Conservation (phyloP, 345 rosid genomes). For the Arabidopsis arenosa region DNA sequence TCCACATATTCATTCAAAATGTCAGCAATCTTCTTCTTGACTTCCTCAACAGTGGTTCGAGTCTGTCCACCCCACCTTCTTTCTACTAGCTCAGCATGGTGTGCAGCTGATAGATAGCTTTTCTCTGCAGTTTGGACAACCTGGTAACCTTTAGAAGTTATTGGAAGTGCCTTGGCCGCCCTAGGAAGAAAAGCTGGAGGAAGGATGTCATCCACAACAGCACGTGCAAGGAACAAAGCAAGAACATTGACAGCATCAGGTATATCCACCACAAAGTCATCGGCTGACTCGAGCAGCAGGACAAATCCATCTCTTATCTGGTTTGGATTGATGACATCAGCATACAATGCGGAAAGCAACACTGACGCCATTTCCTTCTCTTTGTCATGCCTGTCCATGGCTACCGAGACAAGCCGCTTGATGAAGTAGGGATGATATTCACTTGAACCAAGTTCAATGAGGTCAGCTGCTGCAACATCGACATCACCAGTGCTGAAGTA, state of each 20-base stretch:
- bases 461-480: slow-evolving; percentile 79
- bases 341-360: slow-evolving; percentile 78
- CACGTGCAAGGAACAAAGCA: slow-evolving; percentile 83
- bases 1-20: slow-evolving; percentile 82
- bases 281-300: slow-evolving; percentile 88
- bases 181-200: slow-evolving; percentile 86
- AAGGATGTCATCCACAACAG: slow-evolving; percentile 88
- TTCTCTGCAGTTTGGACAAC: slow-evolving; percentile 82
- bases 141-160: slow-evolving; percentile 79
- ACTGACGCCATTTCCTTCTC: slow-evolving; percentile 98
- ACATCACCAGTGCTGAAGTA: slow-evolving; percentile 88
- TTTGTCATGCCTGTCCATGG: slow-evolving; percentile 96
- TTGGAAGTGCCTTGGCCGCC: slow-evolving; percentile 73
- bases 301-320: slow-evolving; percentile 90
- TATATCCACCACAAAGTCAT: slow-evolving; percentile 86
- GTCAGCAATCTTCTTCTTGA: slow-evolving; percentile 79
- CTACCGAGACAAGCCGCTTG: slow-evolving; percentile 83
- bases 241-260: slow-evolving; percentile 80
- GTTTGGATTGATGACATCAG: slow-evolving; percentile 78
- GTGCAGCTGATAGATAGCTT: slow-evolving; percentile 91
- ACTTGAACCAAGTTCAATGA: slow-evolving; percentile 84
- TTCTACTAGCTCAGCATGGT: slow-evolving; percentile 92
- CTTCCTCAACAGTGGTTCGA: slow-evolving; percentile 82
- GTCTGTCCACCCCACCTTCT: slow-evolving; percentile 97
- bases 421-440: slow-evolving; percentile 83